Evolutionary conservation across 2,329 filamentous ascomycete genomes (phyloP), one percentile per base, ranked within the genome.

Genomic region (Pyrenochaeta sp.): DNA sequence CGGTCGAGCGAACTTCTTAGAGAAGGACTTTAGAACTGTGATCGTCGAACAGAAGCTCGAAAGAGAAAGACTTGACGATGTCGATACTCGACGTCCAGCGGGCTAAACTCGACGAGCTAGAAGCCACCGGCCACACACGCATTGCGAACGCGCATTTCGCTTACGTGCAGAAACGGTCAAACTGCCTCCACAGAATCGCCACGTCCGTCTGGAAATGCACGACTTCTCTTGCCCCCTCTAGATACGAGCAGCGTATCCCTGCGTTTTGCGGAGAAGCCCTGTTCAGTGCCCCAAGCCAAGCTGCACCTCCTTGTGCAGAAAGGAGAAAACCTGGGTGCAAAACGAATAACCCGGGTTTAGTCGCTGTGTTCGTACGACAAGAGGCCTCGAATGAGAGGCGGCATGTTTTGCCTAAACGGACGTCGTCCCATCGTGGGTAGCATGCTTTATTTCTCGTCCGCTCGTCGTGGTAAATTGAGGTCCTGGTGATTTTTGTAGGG

Each of bases 261-360:
- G 48, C 41, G 51, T 45, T 49, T 50, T 55, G 51, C 47, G 55
- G 55, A 51, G 55, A 43, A 51, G 34, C 40, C 44, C 35, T 46
- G 37, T 35, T 30, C 17, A 22, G 35, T 30, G 20, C 30, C 42
- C 24, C n/a, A 20, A 15, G n/a, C 22, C 27, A 35, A 17, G 21
- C 3, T 24, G 22, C n/a, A 34, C 19, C 17, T 7, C 28, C 22
- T 29, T 36, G 14, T n/a, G n/a, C n/a, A n/a, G 31, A 30, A 27
- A 47, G 10, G 38, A 46, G 9, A 29, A 46, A 48, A 55, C 44
- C 49, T 24, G 37, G 48, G 44, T 34, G 38, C 29, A 44, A 32
- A 15, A 8, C 19, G 24, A 39, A 6, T 30, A 26, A 41, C 28
- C 43, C 44, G 41, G 47, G 35, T 27, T 26, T 23, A 17, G 39